Base-by-base conservation (phyloP, 202 grass and related monocot species). In the Dendrocalamus latiflorus region DNA sequence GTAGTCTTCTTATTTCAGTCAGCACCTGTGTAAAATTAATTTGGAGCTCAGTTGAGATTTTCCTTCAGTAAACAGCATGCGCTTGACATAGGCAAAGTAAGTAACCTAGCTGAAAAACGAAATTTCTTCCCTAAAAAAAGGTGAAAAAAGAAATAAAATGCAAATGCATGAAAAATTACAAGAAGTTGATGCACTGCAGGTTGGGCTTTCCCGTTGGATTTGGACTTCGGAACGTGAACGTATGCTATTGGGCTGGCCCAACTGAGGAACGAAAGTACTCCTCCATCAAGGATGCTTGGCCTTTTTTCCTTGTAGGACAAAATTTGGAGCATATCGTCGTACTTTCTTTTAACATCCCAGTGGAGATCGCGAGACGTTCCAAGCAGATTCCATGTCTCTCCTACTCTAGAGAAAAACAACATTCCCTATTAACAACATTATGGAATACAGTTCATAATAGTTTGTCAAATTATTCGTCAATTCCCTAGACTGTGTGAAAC, bases 401-500 rank as follows among this genome's bases (percentile, higher is more conserved):
- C 83, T 73, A 54, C 6, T 71, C 37, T 47, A 86, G 47, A 65
- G 53, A 75, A 67, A 72, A 77, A 53, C 73, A 66, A 48, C 42
- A 20, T 47, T 65, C 58, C 58, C 79, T 57, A 78, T 83, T 39
- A 73, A 21, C 74, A 73, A 13, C 60, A 45, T 28, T 25, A 70
- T 36, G 66, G n/a, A 24, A 3, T 72, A 70, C 38, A 37, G 28
- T 59, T 74, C 50, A 42, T 50, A 28, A 17, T 15, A 60, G 43
- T 18, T 18, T 37, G 64, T 53, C 45, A 63, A 69, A 77, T 57
- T 68, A 54, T 65, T 56, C 36, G 57, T 25, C 45, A 66, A 18
- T 77, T 59, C 64, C 8, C 14, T 41, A 57, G 57, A 89, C 36
- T 20, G 83, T 85, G 83, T 57, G 83, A 86, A 89, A 70, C 77